Evolutionary conservation across 371 early-diverging fungal species (phyloP), one percentile per base, ranked within the genome.

Genomic region (Zancudomyces culisetae): DNA sequence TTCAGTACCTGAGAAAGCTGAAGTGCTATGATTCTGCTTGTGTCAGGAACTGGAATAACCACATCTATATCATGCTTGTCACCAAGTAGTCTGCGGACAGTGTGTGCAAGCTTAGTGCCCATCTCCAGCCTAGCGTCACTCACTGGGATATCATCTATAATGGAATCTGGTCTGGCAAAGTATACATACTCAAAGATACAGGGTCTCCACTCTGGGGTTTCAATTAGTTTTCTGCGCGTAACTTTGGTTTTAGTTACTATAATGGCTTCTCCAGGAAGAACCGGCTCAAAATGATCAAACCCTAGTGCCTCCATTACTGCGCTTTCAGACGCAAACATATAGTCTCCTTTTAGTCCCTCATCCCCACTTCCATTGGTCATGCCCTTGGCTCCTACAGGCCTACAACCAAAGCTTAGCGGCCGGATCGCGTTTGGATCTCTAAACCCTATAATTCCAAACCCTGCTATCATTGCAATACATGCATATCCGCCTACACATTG

Each of bases 171-270:
- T 28, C 97, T 82, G 20, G 95, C 94, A 77, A 97, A 97, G 72
- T 97, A 87, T 43, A 97, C 95, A 61, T 87, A 94, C 71, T 97
- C 97, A 61, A 97, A 97, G 61, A 97, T 87, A 68, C 95, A 95
- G 24, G 95, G 97, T 15, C 91, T 74, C 45, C 87, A 81, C 49
- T 27, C 27, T 15, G 70, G 62, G 28, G 71, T 56, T 8, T 69
- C 60, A 10, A 77, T 72, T 60, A 82, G 66, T 43, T 78, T 73
- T n/a, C 83, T 76, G 27, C 73, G 71, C 22, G 73, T 70, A 15
- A 90, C 66, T 0, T 73, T 72, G 19, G 71, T 66, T 52, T 78
- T 76, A 43, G 85, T 85, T 42, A 93, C 80, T 54, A 97, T 92
- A 23, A 94, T 66, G 0, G 89, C 92, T 69, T 97, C 90, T 43